These are phyloP conservation scores for Starmerella asiatica DNA, from an alignment of 805 yeast species.

Conservation along the genomic window DNA sequence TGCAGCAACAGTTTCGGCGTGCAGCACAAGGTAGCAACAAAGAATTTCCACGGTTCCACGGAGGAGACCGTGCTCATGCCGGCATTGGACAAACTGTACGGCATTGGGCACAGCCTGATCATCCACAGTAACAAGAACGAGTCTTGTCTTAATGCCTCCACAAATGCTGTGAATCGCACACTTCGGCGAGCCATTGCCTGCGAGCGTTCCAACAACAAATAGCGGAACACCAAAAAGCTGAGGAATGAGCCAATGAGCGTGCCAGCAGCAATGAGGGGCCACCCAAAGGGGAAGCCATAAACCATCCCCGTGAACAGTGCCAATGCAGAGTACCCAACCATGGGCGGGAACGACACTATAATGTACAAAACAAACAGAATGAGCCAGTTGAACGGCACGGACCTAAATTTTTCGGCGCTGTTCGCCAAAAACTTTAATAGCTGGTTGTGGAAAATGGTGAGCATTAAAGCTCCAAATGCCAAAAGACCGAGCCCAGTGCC, in stretches of 20 bases:
- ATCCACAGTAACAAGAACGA: slow-evolving; percentile 54
- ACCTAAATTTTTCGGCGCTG: slow-evolving; percentile 24
- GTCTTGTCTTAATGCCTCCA: slow-evolving; percentile 60
- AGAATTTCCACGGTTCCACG: slow-evolving; percentile 45
- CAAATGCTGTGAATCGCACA: slow-evolving; percentile 57
- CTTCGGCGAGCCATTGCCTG: slow-evolving; percentile 45
- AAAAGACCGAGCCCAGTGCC: slow-evolving; percentile 18
- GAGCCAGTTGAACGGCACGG: slow-evolving; percentile 26
- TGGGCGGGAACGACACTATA: slow-evolving; percentile 76
- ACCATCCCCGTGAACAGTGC: slow-evolving; percentile 62
- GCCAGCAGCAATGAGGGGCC: slow-evolving; percentile 59
- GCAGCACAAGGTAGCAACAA: slow-evolving; percentile 57
- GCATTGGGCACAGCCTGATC: slow-evolving; percentile 78
- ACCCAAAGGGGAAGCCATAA: slow-evolving; percentile 69
- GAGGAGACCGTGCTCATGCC: slow-evolving; percentile 83
- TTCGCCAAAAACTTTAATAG: slow-evolving; percentile 25
- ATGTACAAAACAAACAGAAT: slow-evolving; percentile 41
- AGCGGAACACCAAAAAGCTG: slow-evolving; percentile 59
- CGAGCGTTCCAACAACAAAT: slow-evolving; percentile 45
- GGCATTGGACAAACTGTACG: slow-evolving; percentile 84
- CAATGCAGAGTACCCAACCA: slow-evolving; percentile 65
- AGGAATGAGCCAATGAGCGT: slow-evolving; percentile 59
- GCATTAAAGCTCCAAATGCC: slow-evolving; percentile 18
- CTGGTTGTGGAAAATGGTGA: slow-evolving; percentile 27
- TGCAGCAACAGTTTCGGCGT: slow-evolving; percentile 74